Percentiles rank a stretch among this genome's conserved stretches.
Conservation (phyloP, 352 stramenopile species). For the Albugo laibachii region DNA sequence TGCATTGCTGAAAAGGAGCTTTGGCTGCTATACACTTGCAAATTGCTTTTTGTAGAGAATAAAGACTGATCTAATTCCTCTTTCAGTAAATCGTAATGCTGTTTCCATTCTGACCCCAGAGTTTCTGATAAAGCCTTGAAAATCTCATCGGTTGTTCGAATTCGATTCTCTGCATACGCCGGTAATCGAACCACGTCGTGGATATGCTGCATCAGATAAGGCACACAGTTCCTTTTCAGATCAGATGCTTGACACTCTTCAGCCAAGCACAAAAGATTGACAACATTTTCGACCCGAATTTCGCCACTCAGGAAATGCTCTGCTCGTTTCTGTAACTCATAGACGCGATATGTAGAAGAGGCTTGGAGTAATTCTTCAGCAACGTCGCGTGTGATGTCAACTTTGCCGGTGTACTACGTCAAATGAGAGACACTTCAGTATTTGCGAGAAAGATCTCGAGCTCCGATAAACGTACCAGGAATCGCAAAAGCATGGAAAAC, state of each 20-base stretch:
- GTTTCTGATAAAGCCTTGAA: conserved; percentile 62
- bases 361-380: conserved; percentile 64
- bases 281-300: conserved; percentile 64
- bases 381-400: conserved; percentile 61
- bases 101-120: conserved; percentile 54
- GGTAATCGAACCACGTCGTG: conserved; percentile 61
- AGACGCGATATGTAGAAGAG: conserved; percentile 63
- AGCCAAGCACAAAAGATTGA: conserved; percentile 48
- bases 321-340: conserved; percentile 68
- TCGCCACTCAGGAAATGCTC: conserved; percentile 63
- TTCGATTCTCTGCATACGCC: conserved; percentile 51
- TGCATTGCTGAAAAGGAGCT: too few relatives aligned
- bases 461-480: conserved; percentile 29
- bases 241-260: conserved; percentile 61
- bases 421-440: conserved; percentile 1
- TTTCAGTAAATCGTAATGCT: too few relatives aligned
- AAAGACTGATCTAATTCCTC: too few relatives aligned
- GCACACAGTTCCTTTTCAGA: conserved; percentile 71
- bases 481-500: conserved; percentile 66
- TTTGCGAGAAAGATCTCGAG: background rate
- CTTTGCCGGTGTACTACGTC: conserved; percentile 70
- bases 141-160: conserved; percentile 67
- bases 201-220: conserved; percentile 75
- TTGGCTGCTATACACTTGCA: too few relatives aligned
- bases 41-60: too few relatives aligned